Conservation (phyloP, 108 stramenopile genomes). For the Epipyxis sp. region DNA sequence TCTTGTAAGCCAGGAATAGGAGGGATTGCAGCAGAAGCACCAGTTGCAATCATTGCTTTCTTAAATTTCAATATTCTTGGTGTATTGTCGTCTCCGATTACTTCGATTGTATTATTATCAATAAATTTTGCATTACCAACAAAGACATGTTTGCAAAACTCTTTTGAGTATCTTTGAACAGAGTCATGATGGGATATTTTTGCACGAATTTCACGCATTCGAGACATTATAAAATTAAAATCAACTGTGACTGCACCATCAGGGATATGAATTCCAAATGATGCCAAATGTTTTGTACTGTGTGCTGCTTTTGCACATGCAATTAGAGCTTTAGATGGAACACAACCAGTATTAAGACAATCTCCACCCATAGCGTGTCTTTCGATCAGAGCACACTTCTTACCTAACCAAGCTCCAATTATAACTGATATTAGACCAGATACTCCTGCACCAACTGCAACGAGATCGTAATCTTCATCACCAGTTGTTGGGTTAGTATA, state of each 20-base stretch:
- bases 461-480: conserved; percentile 73
- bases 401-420: conserved; percentile 68
- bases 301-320: conserved; percentile 65
- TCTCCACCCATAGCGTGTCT: conserved; percentile 77
- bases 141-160: conserved; percentile 57
- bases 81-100: conserved; percentile 57
- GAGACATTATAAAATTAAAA: conserved; percentile 76
- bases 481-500: not conserved
- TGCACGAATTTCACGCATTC: conserved; percentile 67
- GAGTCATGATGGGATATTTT: conserved; percentile 76
- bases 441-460: conserved; percentile 76
- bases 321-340: conserved; percentile 86
- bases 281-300: conserved; percentile 62
- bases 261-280: conserved; percentile 71
- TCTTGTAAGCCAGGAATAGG: conserved; percentile 70
- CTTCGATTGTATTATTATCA: conserved; percentile 38
- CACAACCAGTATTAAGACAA: conserved; percentile 88
- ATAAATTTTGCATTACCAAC: conserved; percentile 39
- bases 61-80: conserved; percentile 61
- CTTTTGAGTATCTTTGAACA: conserved; percentile 64
- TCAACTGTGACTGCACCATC: conserved; percentile 67
- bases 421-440: conserved; percentile 70
- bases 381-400: conserved; percentile 75
- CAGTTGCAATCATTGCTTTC: conserved; percentile 85
- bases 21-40: conserved; percentile 72